Evolutionary conservation across 768 basidiomycete genomes (phyloP).

Genomic region (Obba rivulosa): DNA sequence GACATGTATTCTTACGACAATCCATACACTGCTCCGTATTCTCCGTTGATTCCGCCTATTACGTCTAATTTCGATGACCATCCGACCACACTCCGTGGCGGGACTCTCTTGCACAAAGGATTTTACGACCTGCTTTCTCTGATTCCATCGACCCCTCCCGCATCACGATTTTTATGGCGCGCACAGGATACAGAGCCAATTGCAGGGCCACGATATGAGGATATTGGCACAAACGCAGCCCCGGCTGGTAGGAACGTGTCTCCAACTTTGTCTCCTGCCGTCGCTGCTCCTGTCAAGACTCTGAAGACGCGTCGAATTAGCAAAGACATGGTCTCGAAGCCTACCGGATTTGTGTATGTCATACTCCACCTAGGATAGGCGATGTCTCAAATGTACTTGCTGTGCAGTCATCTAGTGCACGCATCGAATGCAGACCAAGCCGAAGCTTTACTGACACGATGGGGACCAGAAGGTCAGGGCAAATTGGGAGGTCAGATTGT

Average conservation of each 20-base stretch:
- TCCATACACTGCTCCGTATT: conserved; percentile 25
- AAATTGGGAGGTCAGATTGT: conserved; percentile 69
- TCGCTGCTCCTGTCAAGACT: conserved; percentile 27
- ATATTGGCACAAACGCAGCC: conserved; percentile 31
- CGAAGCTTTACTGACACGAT: conserved; percentile 78
- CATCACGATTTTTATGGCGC: conserved; percentile 62
- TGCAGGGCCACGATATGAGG: conserved; percentile 69
- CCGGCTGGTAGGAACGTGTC: conserved; percentile 23
- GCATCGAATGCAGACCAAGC: conserved; percentile 88
- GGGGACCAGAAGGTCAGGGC: conserved; percentile 85
- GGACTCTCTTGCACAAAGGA: conserved; percentile 81
- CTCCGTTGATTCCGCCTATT: conserved; percentile 16
- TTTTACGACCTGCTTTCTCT: conserved; percentile 82
- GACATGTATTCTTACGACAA: conserved; percentile 18
- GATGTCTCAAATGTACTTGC: conserved; percentile 17
- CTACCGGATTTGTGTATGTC: conserved; percentile 80
- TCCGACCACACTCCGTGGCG: conserved; percentile 43
- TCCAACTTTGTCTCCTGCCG: conserved; percentile 25
- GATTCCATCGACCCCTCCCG: conserved; percentile 61
- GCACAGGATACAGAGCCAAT: conserved; percentile 37
- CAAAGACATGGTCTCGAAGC: conserved; percentile 86
- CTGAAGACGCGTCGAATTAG: conserved; percentile 65
- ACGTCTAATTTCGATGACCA: conserved; percentile 34
- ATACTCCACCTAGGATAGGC: conserved; percentile 12
- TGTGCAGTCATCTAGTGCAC: conserved; percentile 76